Conservation (phyloP, 768 basidiomycete genomes). For the Lepiota venenata region DNA sequence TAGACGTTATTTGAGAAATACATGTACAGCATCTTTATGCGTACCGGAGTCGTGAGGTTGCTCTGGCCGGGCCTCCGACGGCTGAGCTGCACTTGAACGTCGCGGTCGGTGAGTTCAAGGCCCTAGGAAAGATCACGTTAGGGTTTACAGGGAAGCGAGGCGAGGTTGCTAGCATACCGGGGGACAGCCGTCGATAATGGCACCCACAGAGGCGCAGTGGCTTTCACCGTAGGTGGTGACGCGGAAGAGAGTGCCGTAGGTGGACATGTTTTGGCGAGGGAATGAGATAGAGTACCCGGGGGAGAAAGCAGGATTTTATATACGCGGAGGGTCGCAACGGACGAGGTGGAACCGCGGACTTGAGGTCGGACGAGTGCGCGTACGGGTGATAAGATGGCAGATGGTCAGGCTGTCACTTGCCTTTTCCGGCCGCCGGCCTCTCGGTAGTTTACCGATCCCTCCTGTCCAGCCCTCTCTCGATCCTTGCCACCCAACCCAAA, state of each 20-base stretch:
- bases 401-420: neutral
- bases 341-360: neutral
- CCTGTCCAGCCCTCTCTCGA: neutral
- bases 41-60: slow-evolving; percentile 91
- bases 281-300: neutral
- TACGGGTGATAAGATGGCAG: neutral
- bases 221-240: slow-evolving; percentile 99
- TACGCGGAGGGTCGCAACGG: neutral
- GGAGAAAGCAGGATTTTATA: slow-evolving; percentile 9
- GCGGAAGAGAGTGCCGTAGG: slow-evolving; percentile 87
- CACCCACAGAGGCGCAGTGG: slow-evolving; percentile 95
- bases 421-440: slow-evolving; percentile 10
- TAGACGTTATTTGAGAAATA: slow-evolving; percentile 1
- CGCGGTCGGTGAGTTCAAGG: slow-evolving; percentile 69
- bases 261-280: slow-evolving; percentile 62
- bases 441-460: neutral
- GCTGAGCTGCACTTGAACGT: slow-evolving; percentile 90
- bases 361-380: neutral
- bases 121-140: slow-evolving; percentile 50
- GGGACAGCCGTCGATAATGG: slow-evolving; percentile 96
- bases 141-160: neutral
- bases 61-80: slow-evolving; percentile 94
- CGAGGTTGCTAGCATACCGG: slow-evolving; percentile 54
- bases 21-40: slow-evolving; percentile 24
- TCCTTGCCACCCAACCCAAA: slow-evolving; percentile 19